Base-by-base conservation (phyloP, 2,329 filamentous ascomycete species). In the Rhynchosporium agropyri region DNA sequence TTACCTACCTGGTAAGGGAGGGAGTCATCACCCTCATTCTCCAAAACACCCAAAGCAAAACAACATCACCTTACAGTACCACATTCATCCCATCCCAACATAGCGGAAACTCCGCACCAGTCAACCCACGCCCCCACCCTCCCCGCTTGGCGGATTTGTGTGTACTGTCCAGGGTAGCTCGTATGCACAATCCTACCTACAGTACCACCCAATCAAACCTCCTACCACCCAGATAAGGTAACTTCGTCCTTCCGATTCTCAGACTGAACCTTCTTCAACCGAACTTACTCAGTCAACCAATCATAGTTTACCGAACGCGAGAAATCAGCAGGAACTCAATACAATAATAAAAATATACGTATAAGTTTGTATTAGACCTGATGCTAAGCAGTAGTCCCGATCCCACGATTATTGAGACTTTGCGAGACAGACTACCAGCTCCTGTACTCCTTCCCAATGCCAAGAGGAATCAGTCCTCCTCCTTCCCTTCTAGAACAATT, bases 401-500 rank as follows among this genome's bases (percentile, higher is more conserved):
- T 20, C 20, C 20, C 20, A 20, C 20, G 20, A 20, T 20, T 1
- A 20, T 20, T 20, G 20, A 20, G 20, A 20, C 20, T 20, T 20
- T 20, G 20, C 20, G 20, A 20, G 20, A 20, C 20, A 20, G 20
- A 20, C 20, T 20, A 20, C 20, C 20, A 20, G 20, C 20, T 20
- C 20, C 20, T 20, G 20, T 20, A 20, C 20, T 20, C 20, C 20
- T 20, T 20, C 20, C 20, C 20, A 20, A 20, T 20, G 20, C 20
- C 20, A 20, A 20, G 20, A 20, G 20, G 20, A 20, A 20, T 20
- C 20, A 20, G 20, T 31, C 20, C 49, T 38, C 38, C 31, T 53
- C 49, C 49, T 53, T 53, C 49, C 31, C 49, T 53, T 53, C 49
- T 12, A 53, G 49, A 53, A 36, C 15, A 53, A 53, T n/a, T 36